Evolutionary conservation across 306 rosid genomes (phyloP), one percentile per base, ranked within the genome.

Genomic region (Acmispon strigosus): DNA sequence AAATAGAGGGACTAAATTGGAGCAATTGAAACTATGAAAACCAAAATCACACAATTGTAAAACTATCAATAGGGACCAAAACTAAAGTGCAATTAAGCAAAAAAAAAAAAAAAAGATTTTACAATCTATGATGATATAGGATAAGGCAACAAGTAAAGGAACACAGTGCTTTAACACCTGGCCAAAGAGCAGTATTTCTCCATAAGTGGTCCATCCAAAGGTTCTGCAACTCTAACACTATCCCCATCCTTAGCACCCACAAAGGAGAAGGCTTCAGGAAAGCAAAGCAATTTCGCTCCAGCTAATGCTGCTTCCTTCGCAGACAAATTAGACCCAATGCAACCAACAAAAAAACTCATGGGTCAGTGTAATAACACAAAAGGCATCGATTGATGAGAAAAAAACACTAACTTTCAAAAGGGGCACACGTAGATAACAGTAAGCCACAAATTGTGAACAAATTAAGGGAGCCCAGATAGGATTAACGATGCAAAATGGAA

Each of bases 291-390:
- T 70, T 91, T 95, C 1, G 90, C 97, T 67, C 96, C 99, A 62
- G 90, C 92, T 4, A 83, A 84, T 62, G 90, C 96, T 65, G 99
- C 99, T 77, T 95, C 97, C 99, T 91, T 80, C 62, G 62, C 53
- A n/a, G n/a, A n/a, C n/a, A n/a, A n/a, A n/a, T n/a, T n/a, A n/a
- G n/a, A n/a, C n/a, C n/a, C n/a, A n/a, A n/a, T n/a, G n/a, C n/a
- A 64, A 50, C 20, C 42, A 69, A 45, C 45, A 72, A 9, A 62
- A 24, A 7, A 48, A 37, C 60, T 56, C 55, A 16, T 18, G 32
- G 4, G 41, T 5, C 53, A 19, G 37, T 4, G 64, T 16, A 53
- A 36, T 11, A 44, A 18, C 39, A 11, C 9, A 56, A 56, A 27
- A 24, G 10, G 39, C 42, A 12, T 10, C 17, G 27, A 5, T 12